Conservation (phyloP, 2,329 filamentous ascomycete genomes). For the Harringtonia aguacate region DNA sequence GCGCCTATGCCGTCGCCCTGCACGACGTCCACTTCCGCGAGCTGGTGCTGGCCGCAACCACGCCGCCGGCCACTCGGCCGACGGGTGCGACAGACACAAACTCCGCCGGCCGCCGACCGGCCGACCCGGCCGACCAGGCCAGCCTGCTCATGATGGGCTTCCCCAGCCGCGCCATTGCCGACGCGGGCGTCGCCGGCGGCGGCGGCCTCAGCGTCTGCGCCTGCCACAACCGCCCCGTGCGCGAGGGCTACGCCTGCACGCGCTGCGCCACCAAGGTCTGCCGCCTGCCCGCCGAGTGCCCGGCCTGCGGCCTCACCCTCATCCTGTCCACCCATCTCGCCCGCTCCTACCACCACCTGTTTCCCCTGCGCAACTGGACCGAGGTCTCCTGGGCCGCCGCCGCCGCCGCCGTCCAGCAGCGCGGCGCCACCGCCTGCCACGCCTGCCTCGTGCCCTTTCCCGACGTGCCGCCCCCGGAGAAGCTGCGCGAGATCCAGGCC, state of each 20-base stretch:
- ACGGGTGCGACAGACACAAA: slow-evolving; percentile 29
- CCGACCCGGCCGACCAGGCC: slow-evolving; percentile 21
- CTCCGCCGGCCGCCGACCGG: neutral
- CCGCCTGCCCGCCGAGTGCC: slow-evolving; percentile 79
- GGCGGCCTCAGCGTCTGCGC: slow-evolving; percentile 68
- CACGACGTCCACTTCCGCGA: slow-evolving; percentile 84
- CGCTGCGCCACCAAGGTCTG: slow-evolving; percentile 85
- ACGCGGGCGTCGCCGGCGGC: slow-evolving; percentile 47
- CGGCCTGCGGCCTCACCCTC: slow-evolving; percentile 80
- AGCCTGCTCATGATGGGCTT: slow-evolving; percentile 96
- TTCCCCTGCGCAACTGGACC: slow-evolving; percentile 81
- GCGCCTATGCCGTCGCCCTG: slow-evolving; percentile 71
- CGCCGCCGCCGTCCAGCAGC: slow-evolving; percentile 25
- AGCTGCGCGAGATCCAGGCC: slow-evolving; percentile 3
- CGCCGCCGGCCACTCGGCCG: slow-evolving; percentile 72
- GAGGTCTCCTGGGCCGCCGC: slow-evolving; percentile 80
- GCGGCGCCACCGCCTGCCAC: slow-evolving; percentile 52
- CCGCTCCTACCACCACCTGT: slow-evolving; percentile 86
- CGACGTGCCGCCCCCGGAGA: slow-evolving; percentile 18
- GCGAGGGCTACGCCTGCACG: slow-evolving; percentile 85
- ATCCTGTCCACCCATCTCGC: slow-evolving; percentile 91
- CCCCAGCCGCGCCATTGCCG: slow-evolving; percentile 71
- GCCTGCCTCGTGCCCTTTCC: slow-evolving; percentile 71
- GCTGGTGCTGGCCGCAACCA: slow-evolving; percentile 79
- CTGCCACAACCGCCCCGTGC: slow-evolving; percentile 73